Evolutionary conservation across 2,329 filamentous ascomycete genomes (phyloP), one percentile per base, ranked within the genome.

Genomic region (Claviceps sp.): DNA sequence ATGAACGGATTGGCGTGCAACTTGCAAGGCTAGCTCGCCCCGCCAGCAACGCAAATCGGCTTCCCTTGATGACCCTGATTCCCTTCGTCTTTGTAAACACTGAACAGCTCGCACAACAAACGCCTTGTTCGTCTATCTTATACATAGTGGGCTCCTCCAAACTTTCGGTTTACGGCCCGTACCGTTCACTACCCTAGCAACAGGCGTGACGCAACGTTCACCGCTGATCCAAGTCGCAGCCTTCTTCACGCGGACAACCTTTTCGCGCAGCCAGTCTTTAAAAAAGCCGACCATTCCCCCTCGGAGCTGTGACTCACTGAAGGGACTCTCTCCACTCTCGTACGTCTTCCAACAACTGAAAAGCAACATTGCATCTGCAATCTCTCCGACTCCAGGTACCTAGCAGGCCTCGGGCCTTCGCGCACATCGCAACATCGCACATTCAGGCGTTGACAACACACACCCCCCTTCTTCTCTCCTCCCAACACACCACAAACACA

Each of bases 371-470:
- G 6, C 20, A 29, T 9, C 20, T 26, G 23, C 37, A 13, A 36
- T 7, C 16, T 29, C 23, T 37, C 26, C 38, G 40, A 38, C 40
- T 5, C 11, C 9, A 34, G 29, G 29, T 34, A 34, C 29, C 29
- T 11, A 34, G 29, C 29, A 34, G 29, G 29, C 9, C 29, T 34
- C 29, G 9, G 29, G 29, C 29, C 29, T 38, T 47, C 36, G 34
- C 49, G 48, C 47, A 34, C 34, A 26, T 34, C 29, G 29, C 29
- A 34, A 11, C 34, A 44, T 17, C 34, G 40, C 17, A 20, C 20
- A 13, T 36, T 51, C 37, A 36, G 49, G 49, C 49, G 23, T 66
- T 71, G 42, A 61, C 66, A 20, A 58, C 65, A 40, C 47, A 23
- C 22, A 36, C 43, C 6, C 37, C 23, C 22, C 23, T 16, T 14